Evolutionary conservation across 805 yeast genomes (phyloP).

Genomic region (Middelhovenomyces tepae): DNA sequence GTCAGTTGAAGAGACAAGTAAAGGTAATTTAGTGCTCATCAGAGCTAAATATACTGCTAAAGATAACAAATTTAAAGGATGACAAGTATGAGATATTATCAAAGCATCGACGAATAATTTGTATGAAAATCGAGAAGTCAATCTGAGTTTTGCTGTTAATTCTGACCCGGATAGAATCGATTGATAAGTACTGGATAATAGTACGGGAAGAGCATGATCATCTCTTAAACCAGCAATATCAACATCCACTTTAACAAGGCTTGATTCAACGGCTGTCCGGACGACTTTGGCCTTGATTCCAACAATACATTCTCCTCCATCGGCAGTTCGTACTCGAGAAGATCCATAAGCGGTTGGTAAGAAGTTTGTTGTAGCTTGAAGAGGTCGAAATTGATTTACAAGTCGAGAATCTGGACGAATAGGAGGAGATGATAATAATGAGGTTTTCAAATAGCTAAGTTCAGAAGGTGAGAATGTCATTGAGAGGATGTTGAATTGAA

Average conservation of each 20-base stretch:
- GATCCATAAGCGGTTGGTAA: slow-evolving; percentile 89
- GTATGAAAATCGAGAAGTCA: slow-evolving; percentile 69
- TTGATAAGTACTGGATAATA: slow-evolving; percentile 54
- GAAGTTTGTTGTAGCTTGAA: slow-evolving; percentile 73
- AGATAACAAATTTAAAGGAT: slow-evolving; percentile 75
- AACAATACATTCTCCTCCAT: slow-evolving; percentile 89
- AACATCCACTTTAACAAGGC: slow-evolving; percentile 62
- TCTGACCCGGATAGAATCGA: slow-evolving; percentile 32
- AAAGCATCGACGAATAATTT: slow-evolving; percentile 73
- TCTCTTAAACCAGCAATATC: slow-evolving; percentile 64
- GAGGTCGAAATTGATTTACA: slow-evolving; percentile 68
- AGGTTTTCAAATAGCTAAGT: slow-evolving; percentile 58
- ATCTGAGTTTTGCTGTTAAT: slow-evolving; percentile 38
- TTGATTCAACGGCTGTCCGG: slow-evolving; percentile 24
- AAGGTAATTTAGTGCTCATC: slow-evolving; percentile 67
- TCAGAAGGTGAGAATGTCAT: slow-evolving; percentile 32
- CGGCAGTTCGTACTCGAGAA: slow-evolving; percentile 73
- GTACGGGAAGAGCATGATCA: slow-evolving; percentile 59
- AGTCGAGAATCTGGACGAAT: slow-evolving; percentile 82
- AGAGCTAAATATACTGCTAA: slow-evolving; percentile 76
- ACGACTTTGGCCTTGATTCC: slow-evolving; percentile 85
- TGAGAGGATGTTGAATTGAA: no score
- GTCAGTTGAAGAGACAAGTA: slow-evolving; percentile 58
- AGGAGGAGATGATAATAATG: slow-evolving; percentile 50
- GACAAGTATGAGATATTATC: slow-evolving; percentile 65